Percentiles rank a stretch among this genome's conserved stretches.
phyloP scores from a whole-genome alignment of 1,139 yeast species.

The Saccharomyces pastorianus region DNA sequence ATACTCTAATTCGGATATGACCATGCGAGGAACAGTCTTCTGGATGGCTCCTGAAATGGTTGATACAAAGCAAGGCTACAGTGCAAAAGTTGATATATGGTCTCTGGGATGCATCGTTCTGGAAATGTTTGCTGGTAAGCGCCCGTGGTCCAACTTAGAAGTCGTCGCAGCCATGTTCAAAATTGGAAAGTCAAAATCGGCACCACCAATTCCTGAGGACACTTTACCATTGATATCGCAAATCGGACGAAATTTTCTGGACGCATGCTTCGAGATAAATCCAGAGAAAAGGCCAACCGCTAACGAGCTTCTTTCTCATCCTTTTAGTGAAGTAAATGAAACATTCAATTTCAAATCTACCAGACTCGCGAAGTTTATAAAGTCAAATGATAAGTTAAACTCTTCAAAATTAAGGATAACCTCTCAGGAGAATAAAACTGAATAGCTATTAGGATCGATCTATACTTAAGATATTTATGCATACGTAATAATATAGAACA shows the following conservation, averaged over 20 bases:
- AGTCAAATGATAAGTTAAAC: slow-evolving; percentile 39
- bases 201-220: slow-evolving; percentile 94
- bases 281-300: slow-evolving; percentile 89
- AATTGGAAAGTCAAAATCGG: slow-evolving; percentile 66
- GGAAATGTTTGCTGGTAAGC: slow-evolving; percentile 85
- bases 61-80: slow-evolving; percentile 81
- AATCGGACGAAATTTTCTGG: slow-evolving; percentile 63
- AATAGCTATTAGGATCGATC: not conserved
- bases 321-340: slow-evolving; percentile 46
- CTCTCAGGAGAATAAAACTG: slow-evolving; percentile 15
- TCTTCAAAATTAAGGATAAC: slow-evolving; percentile 28
- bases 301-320: slow-evolving; percentile 49
- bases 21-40: slow-evolving; percentile 96
- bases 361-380: slow-evolving; percentile 50
- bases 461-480: not conserved
- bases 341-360: slow-evolving; percentile 58
- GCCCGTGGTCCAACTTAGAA: slow-evolving; percentile 79
- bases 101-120: slow-evolving; percentile 91
- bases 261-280: slow-evolving; percentile 70
- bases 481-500: not conserved
- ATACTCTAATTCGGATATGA: slow-evolving; percentile 89
- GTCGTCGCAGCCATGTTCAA: slow-evolving; percentile 68
- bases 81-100: slow-evolving; percentile 93
- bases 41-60: slow-evolving; percentile 99
- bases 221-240: slow-evolving; percentile 54